Base-by-base conservation (phyloP, 139 green algal species). In the Yamagishiella unicocca region DNA sequence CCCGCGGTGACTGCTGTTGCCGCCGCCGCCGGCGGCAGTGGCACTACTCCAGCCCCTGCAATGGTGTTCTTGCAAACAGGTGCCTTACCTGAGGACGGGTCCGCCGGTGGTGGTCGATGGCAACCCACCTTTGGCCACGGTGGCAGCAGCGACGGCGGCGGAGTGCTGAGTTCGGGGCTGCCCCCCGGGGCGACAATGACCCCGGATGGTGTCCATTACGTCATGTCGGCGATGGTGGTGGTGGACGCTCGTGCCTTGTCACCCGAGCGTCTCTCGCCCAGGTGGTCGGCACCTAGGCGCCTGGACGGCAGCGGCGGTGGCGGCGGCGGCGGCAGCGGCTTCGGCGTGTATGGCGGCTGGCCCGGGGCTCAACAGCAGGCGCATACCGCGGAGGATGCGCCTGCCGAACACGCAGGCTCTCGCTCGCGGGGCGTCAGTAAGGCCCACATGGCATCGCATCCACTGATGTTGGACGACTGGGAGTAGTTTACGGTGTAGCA, bases 361-460 rank as follows among this genome's bases (percentile, higher is more conserved):
- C n/a, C n/a, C n/a, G n/a, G n/a, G n/a, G n/a, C n/a, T n/a, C n/a
- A n/a, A n/a, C n/a, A n/a, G n/a, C n/a, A n/a, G n/a, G n/a, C n/a
- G n/a, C n/a, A n/a, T n/a, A n/a, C n/a, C n/a, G n/a, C n/a, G n/a
- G n/a, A n/a, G n/a, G n/a, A n/a, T n/a, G n/a, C n/a, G n/a, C n/a
- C n/a, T n/a, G n/a, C n/a, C n/a, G n/a, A n/a, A n/a, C n/a, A n/a
- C n/a, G n/a, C n/a, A n/a, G n/a, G n/a, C n/a, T n/a, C n/a, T n/a
- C n/a, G n/a, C n/a, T n/a, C n/a, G n/a, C 2, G 70, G 7, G 68
- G 68, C 43, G 42, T 79, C 25, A 80, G 72, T 33, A 62, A 33
- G 72, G 72, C 72, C 25, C 43, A 55, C 8, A 27, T 80, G 72
- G 72, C 43, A 38, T 80, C 72, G 6, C 72, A 80, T 29, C 72